Percentiles rank a stretch among this genome's conserved stretches.
phyloP scores from a whole-genome alignment of 2,329 filamentous ascomycete species.

The Thielaviopsis punctulata region DNA sequence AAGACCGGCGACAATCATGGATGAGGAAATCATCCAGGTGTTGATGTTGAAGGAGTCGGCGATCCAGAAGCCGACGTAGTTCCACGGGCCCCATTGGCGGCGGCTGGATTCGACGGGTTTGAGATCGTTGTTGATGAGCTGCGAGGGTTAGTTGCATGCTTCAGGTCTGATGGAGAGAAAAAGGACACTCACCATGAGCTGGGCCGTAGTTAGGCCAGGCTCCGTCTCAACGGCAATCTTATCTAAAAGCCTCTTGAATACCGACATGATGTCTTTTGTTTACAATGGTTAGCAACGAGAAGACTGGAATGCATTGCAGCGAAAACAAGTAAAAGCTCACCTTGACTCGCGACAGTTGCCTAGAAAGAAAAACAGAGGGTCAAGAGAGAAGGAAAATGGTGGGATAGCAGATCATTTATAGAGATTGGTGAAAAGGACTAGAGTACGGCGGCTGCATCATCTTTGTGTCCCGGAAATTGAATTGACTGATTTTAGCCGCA shows the following conservation, averaged over 20 bases:
- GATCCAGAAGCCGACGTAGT: slow-evolving; percentile 80
- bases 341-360: no score
- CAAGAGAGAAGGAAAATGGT: no score
- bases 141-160: slow-evolving; percentile 6
- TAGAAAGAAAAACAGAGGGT: no score
- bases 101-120: slow-evolving; percentile 64
- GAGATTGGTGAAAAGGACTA: no score
- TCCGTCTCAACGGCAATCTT: slow-evolving; percentile 60
- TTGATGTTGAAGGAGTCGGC: slow-evolving; percentile 79
- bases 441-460: no score
- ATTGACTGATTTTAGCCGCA: no score
- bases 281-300: no score
- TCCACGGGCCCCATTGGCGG: slow-evolving; percentile 72
- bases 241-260: slow-evolving; percentile 22
- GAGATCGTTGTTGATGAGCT: slow-evolving; percentile 69
- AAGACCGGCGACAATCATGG: slow-evolving; percentile 60
- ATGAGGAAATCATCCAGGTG: slow-evolving; percentile 84
- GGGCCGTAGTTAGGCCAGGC: slow-evolving; percentile 56
- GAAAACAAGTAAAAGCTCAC: no score
- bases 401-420: no score
- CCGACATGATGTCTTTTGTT: not conserved
- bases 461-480: no score
- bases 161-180: not conserved
- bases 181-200: slow-evolving; percentile 48
- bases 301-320: no score